phyloP scores from a whole-genome alignment of 1,284 basidiomycete genomes.

The Porogramme epimiltina region DNA sequence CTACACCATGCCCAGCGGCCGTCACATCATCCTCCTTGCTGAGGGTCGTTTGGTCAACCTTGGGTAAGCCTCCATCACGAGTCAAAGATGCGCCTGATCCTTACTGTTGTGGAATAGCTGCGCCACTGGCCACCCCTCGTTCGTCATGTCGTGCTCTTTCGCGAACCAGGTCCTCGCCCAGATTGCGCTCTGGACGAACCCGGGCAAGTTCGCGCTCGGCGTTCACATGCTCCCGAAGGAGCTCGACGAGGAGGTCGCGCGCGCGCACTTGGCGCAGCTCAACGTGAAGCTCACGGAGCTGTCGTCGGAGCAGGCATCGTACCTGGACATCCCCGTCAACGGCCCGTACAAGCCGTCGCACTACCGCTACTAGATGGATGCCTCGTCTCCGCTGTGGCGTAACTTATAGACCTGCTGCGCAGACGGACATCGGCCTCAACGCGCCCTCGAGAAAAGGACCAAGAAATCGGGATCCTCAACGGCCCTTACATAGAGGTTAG shows the following conservation, averaged over 20 bases:
- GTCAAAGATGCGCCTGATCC: too few species aligned
- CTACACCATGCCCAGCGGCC: constrained; percentile 88
- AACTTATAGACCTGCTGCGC: constrained; percentile 14
- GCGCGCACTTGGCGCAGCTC: constrained; percentile 89
- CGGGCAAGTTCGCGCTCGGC: constrained; percentile 88
- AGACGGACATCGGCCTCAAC: constrained; percentile 58
- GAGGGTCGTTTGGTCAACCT: constrained; percentile 99
- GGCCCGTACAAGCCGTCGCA: constrained; percentile 94
- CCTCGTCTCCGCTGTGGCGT: constrained; percentile 17
- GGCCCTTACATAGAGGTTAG: constrained; percentile 30
- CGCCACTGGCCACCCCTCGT: constrained; percentile 91
- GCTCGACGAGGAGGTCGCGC: constrained; percentile 98
- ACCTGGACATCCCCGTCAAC: constrained; percentile 88
- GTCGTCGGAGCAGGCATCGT: constrained; percentile 78
- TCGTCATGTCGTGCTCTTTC: constrained; percentile 99
- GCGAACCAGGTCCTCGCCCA: constrained; percentile 98
- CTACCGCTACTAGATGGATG: constrained; percentile 62
- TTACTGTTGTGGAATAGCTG: constrained; percentile 43
- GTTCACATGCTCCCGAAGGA: constrained; percentile 98
- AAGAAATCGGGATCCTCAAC: constrained; percentile 35
- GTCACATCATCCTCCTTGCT: constrained; percentile 96
- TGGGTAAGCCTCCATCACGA: constrained; percentile 58
- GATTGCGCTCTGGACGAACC: constrained; percentile 97
- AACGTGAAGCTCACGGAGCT: constrained; percentile 94
- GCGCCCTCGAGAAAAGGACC: constrained; percentile 31